phyloP scores from a whole-genome alignment of 2,329 filamentous ascomycete genomes.

The Orbilia quercus region DNA sequence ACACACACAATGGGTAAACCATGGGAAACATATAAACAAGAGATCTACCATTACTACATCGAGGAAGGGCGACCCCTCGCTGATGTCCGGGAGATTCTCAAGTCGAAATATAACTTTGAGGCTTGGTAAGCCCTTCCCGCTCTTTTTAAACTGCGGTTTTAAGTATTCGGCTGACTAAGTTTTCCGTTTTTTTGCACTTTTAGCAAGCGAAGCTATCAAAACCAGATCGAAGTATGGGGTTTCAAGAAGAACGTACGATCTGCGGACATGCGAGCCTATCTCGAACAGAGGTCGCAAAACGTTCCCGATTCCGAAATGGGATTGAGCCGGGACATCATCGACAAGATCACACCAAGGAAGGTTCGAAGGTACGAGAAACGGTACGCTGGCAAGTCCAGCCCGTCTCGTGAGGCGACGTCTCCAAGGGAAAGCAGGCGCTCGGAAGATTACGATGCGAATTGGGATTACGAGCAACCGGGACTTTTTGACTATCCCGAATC shows the following conservation, averaged over 20 bases:
- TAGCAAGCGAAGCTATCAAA: slow-evolving; percentile 56
- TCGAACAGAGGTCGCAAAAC: slow-evolving; percentile 51
- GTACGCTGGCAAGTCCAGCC: slow-evolving; percentile 53
- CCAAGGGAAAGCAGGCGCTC: slow-evolving; percentile 44
- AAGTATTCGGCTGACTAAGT: slow-evolving; percentile 45
- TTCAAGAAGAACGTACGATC: slow-evolving; percentile 56
- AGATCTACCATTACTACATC: slow-evolving; percentile 56
- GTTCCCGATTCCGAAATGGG: slow-evolving; percentile 52
- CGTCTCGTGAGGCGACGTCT: slow-evolving; percentile 34
- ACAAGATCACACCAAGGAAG: slow-evolving; percentile 54
- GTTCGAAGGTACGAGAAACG: slow-evolving; percentile 56
- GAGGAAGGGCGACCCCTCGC: slow-evolving; percentile 53
- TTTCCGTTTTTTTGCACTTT: slow-evolving; percentile 9
- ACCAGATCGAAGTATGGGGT: slow-evolving; percentile 56
- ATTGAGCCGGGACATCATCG: slow-evolving; percentile 54
- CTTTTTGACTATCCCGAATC: slow-evolving; percentile 50
- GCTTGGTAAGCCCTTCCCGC: slow-evolving; percentile 43
- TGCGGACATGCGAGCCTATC: slow-evolving; percentile 54
- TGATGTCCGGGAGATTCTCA: slow-evolving; percentile 55
- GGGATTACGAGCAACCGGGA: slow-evolving; percentile 42
- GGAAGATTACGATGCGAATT: slow-evolving; percentile 43
- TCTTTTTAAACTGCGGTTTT: slow-evolving; percentile 1
- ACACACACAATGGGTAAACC: slow-evolving; percentile 54
- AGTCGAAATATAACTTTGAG: slow-evolving; percentile 54
- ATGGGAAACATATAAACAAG: slow-evolving; percentile 55